Evolutionary conservation across 208 protist genomes (phyloP).

Genomic region (Entamoeba dispar): DNA sequence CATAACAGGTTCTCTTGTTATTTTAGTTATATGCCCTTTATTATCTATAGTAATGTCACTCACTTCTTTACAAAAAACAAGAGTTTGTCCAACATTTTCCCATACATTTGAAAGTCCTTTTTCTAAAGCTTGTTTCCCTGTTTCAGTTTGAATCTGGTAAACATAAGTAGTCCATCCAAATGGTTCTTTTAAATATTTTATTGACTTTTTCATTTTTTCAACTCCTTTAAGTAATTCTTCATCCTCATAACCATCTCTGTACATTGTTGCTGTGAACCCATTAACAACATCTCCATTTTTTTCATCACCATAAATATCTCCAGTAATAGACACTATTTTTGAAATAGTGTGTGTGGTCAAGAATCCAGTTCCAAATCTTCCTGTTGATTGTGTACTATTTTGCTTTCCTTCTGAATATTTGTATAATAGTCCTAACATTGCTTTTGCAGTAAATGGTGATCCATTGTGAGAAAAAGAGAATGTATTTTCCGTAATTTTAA

Average conservation of each 20-base stretch:
- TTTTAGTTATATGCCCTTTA: neutral
- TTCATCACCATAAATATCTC: neutral
- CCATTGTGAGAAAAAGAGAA: neutral
- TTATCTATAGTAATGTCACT: neutral
- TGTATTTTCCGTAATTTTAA: neutral
- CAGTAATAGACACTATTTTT: neutral
- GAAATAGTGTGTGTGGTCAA: neutral
- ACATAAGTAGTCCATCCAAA: neutral
- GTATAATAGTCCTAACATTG: neutral
- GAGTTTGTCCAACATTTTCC: neutral
- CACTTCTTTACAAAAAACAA: neutral
- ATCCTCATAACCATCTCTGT: neutral
- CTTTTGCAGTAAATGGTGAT: neutral
- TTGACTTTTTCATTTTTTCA: neutral
- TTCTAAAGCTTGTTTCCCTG: neutral
- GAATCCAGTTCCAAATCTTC: neutral
- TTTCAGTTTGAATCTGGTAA: neutral
- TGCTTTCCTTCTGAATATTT: neutral
- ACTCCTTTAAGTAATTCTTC: neutral
- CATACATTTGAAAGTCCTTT: neutral
- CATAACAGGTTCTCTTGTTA: neutral
- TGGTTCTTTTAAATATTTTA: neutral
- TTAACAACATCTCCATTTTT: neutral
- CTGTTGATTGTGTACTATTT: neutral
- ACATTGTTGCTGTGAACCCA: neutral